Evolutionary conservation across 495 filamentous ascomycete species (phyloP).

Genomic region (Hyaloscypha finlandica): DNA sequence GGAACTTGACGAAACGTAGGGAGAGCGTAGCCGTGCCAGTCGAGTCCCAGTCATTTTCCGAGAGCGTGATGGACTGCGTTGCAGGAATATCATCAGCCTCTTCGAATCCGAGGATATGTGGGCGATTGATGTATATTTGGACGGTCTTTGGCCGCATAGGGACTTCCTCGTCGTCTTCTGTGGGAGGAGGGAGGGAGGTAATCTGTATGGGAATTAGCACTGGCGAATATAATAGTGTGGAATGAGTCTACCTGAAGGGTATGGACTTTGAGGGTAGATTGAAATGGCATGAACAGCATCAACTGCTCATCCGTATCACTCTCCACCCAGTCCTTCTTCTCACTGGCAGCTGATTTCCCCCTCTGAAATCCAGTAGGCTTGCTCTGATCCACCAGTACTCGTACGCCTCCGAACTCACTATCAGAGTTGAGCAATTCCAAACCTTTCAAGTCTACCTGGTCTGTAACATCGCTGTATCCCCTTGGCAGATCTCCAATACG

Average conservation of each 20-base stretch:
- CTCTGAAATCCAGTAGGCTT: conserved; percentile 68
- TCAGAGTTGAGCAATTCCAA: conserved; percentile 87
- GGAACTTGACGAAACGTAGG: conserved; percentile 95
- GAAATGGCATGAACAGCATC: conserved; percentile 91
- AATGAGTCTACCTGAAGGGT: conserved; percentile 60
- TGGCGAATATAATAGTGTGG: neutral
- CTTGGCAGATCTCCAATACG: conserved; percentile 71
- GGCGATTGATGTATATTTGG: conserved; percentile 80
- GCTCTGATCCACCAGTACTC: conserved; percentile 68
- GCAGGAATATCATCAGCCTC: conserved; percentile 84
- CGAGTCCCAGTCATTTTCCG: conserved; percentile 81
- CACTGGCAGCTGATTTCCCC: conserved; percentile 51
- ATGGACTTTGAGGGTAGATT: conserved; percentile 86
- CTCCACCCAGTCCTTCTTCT: conserved; percentile 85
- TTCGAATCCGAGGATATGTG: conserved; percentile 90
- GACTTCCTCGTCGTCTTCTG: conserved; percentile 66
- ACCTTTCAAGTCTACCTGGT: conserved; percentile 74
- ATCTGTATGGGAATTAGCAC: conserved; percentile 51
- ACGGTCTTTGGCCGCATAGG: conserved; percentile 87
- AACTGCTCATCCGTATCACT: conserved; percentile 99
- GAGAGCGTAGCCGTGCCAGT: conserved; percentile 83
- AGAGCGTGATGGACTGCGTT: conserved; percentile 74
- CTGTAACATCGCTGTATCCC: conserved; percentile 81
- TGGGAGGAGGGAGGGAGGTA: conserved; percentile 71
- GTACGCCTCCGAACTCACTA: conserved; percentile 63